Conservation (phyloP, 805 yeast species). For the Sugiyamaella americana region DNA sequence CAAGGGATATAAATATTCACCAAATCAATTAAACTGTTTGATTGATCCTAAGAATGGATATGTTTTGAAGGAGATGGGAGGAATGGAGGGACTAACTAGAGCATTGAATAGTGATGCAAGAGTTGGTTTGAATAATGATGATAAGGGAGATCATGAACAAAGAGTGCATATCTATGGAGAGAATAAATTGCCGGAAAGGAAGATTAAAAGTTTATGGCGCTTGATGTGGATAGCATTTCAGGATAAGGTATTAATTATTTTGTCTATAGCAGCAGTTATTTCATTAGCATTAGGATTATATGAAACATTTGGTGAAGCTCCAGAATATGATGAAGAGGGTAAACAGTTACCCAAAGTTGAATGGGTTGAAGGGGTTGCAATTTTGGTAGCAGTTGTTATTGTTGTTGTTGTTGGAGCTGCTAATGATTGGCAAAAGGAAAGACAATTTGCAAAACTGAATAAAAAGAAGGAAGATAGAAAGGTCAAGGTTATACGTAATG, state of each 20-base stretch:
- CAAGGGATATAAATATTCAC: constrained; percentile 9
- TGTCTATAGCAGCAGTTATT: constrained; percentile 79
- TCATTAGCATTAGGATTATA: constrained; percentile 88
- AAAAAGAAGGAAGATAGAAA: constrained; percentile 81
- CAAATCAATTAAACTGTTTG: constrained; percentile 24
- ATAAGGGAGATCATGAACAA: constrained; percentile 17
- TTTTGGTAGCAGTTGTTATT: constrained; percentile 80
- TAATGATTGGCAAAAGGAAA: constrained; percentile 95
- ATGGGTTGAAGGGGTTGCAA: constrained; percentile 99
- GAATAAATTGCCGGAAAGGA: constrained; percentile 65
- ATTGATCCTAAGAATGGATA: constrained; percentile 36
- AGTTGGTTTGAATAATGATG: constrained; percentile 26
- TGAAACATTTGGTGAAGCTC: constrained; percentile 81
- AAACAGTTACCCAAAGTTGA: constrained; percentile 74
- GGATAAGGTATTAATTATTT: constrained; percentile 81
- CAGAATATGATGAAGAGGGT: constrained; percentile 74
- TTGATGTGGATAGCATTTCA: constrained; percentile 80
- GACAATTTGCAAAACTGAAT: constrained; percentile 83
- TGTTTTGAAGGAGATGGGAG: constrained; percentile 35
- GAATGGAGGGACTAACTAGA: constrained; percentile 28
- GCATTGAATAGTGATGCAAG: constrained; percentile 29
- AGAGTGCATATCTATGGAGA: constrained; percentile 55
- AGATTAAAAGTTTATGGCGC: constrained; percentile 59
- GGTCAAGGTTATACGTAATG: constrained; percentile 68
- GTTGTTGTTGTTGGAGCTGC: constrained; percentile 91